Evolutionary conservation across 805 yeast genomes (phyloP), one percentile per base, ranked within the genome.

Genomic region (Metschnikowia cubensis): DNA sequence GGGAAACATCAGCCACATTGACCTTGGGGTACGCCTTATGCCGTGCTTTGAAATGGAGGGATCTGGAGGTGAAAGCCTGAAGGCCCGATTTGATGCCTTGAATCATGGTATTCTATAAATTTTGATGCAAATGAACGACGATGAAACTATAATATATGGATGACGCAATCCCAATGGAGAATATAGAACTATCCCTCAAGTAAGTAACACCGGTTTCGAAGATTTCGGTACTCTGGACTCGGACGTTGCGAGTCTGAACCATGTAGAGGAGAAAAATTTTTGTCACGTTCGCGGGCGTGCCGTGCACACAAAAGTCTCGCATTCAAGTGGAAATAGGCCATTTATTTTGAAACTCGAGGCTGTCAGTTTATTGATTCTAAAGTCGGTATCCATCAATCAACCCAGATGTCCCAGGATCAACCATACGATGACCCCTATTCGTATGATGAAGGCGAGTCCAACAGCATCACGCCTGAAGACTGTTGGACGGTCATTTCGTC

Each of bases 401-500:
- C 31, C 48, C 37, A 39, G 44, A 58, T 59, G 62, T 56, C 60
- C 48, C 59, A 50, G 48, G 56, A 58, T 50, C 52, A 49, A 48
- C 50, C 48, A n/a, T 55, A 50, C 18, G 74, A 69, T 48, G 91
- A 86, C 68, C 87, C 84, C 45, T 87, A 88, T 68, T 82, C 80
- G 50, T 84, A 83, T 66, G 58, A 56, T 31, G 84, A 79, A 56
- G 88, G 81, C 54, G 80, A 79, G 53, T 81, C 85, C 63, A 59
- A 59, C 55, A 63, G 66, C 55, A 89, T 94, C 73, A 90, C 98
- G 32, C 88, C 97, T 29, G 99, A 94, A 74, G 99, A 94, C 77
- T 94, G 99, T 72, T 94, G 99, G 99, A 85, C 96, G 32, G 98
- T 94, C 55, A 94, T 94, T 59, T 87, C 97, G 29, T 82, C 98